These are phyloP conservation scores for Penicillium robsamsonii DNA, from an alignment of 495 filamentous ascomycete species.

Conservation along the genomic window DNA sequence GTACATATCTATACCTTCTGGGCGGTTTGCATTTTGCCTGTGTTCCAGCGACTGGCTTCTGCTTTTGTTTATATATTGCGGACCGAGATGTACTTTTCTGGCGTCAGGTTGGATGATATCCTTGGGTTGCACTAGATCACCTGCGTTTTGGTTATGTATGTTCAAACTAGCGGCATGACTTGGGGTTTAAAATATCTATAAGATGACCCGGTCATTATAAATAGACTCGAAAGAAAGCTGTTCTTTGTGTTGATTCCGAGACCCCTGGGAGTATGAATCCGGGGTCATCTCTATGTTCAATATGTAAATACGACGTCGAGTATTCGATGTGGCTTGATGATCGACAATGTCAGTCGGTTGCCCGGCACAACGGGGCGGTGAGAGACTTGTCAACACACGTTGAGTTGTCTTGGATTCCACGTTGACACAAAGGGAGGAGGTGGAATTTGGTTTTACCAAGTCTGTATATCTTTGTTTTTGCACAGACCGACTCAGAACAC, in stretches of 20 bases:
- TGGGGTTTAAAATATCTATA: not conserved
- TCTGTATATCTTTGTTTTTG: not conserved
- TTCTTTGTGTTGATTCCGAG: not conserved
- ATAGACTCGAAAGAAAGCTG: not conserved
- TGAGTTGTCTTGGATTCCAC: not conserved
- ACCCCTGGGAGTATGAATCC: not conserved
- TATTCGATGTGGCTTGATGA: conserved; percentile 6
- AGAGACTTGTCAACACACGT: conserved; percentile 19
- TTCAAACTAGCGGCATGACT: not conserved
- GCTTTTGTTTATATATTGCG: not conserved
- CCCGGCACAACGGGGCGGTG: conserved; percentile 35
- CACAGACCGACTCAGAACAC: not conserved
- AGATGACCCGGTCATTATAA: not conserved
- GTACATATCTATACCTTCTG: conserved; percentile 22
- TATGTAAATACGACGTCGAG: not conserved
- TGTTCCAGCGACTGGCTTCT: conserved; percentile 14
- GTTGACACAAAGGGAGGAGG: not conserved
- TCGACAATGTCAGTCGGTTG: conserved; percentile 23
- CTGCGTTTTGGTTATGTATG: not conserved
- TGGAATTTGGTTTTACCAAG: not conserved
- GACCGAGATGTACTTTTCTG: not conserved
- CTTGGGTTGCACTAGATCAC: conserved; percentile 1
- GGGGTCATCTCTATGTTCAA: not conserved
- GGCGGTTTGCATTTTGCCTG: conserved; percentile 15
- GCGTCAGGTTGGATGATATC: conserved; percentile 7